Evolutionary conservation across 331 rosid species (phyloP).

Genomic region (Cydonia oblonga): DNA sequence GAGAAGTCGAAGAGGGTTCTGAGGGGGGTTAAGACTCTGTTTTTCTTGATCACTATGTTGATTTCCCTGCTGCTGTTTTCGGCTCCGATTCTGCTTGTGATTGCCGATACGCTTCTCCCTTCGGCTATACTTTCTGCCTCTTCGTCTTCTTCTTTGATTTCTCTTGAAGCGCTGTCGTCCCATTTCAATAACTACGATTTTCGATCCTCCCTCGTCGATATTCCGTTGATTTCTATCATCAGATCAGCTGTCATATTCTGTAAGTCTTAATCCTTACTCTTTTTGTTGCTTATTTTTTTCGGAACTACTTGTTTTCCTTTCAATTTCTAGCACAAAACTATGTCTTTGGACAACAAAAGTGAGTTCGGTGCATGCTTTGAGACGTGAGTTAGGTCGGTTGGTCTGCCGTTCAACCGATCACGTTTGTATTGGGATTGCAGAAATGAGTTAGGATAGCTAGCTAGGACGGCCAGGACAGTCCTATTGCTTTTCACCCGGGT

Average conservation of each 20-base stretch:
- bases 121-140: slow-evolving; percentile 71
- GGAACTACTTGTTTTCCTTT: not conserved
- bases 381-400: no score
- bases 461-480: not conserved
- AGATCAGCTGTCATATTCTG: slow-evolving; percentile 79
- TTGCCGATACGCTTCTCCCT: slow-evolving; percentile 71
- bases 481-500: not conserved
- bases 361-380: not conserved
- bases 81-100: slow-evolving; percentile 66
- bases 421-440: not conserved
- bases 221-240: slow-evolving; percentile 62
- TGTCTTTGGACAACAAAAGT: not conserved
- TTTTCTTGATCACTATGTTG: slow-evolving; percentile 78
- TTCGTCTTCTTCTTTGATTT: slow-evolving; percentile 18
- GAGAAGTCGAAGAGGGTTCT: slow-evolving; percentile 49
- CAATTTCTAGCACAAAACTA: no score
- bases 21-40: slow-evolving; percentile 66
- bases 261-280: slow-evolving; percentile 20
- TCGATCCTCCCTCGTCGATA: slow-evolving; percentile 70
- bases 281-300: not conserved
- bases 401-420: no score
- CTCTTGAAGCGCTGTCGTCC: slow-evolving; percentile 42
- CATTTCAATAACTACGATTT: slow-evolving; percentile 68
- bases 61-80: slow-evolving; percentile 68
- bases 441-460: not conserved